phyloP scores from a whole-genome alignment of 495 filamentous ascomycete species.

The Lasiosphaeria hispida region DNA sequence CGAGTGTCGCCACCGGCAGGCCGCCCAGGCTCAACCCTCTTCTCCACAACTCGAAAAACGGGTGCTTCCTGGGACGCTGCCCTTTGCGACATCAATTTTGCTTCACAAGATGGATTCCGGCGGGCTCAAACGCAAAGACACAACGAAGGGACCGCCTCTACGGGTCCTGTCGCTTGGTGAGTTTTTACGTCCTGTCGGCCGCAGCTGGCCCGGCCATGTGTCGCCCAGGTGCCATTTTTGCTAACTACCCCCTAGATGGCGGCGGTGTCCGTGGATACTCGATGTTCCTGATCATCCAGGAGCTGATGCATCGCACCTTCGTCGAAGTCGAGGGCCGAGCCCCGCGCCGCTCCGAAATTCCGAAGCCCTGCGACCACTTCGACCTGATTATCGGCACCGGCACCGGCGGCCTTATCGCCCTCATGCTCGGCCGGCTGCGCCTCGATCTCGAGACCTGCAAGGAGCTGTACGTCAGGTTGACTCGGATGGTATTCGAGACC shows the following conservation, averaged over 20 bases:
- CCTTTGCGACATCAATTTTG: background rate
- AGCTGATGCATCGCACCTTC: conserved; percentile 92
- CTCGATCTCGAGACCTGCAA: conserved; percentile 95
- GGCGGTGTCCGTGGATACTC: conserved; percentile 97
- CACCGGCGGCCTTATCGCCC: conserved; percentile 90
- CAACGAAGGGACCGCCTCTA: conserved; percentile 88
- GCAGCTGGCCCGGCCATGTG: too few relatives aligned
- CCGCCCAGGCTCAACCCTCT: conserved; percentile 7
- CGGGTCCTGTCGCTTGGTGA: conserved; percentile 87
- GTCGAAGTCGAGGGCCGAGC: conserved; percentile 81
- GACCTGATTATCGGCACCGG: conserved; percentile 94
- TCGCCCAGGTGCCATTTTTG: background rate
- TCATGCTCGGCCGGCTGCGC: conserved; percentile 91
- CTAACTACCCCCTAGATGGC: conserved; percentile 61
- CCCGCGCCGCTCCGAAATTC: conserved; percentile 81
- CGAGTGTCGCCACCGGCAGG: conserved; percentile 4
- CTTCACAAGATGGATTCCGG: conserved; percentile 22
- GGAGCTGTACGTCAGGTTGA: conserved; percentile 92
- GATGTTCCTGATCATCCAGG: conserved; percentile 91
- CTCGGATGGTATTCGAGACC: conserved; percentile 90
- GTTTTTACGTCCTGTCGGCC: conserved; percentile 22
- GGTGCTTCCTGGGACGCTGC: too few relatives aligned
- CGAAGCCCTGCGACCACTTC: conserved; percentile 97
- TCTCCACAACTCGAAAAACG: background rate
- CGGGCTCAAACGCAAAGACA: conserved; percentile 70